phyloP scores from a whole-genome alignment of 495 filamentous ascomycete genomes.

The Oidiodendron maius region DNA sequence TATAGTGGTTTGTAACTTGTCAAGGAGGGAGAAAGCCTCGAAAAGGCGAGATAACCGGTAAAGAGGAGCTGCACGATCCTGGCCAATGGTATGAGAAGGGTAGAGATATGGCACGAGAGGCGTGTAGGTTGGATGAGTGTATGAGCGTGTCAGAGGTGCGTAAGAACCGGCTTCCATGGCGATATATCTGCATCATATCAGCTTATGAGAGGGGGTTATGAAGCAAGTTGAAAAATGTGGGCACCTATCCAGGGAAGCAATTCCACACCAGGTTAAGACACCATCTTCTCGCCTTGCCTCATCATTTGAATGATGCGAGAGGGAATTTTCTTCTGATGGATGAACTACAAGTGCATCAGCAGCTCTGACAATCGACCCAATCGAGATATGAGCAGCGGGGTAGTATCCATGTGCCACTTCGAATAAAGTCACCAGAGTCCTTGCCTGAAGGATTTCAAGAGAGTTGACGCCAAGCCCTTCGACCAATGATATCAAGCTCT shows the following conservation, averaged over 20 bases:
- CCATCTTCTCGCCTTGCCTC: conserved; percentile 4
- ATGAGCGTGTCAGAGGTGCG: conserved; percentile 6
- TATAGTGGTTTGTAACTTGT: conserved; percentile 11
- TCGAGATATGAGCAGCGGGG: conserved; percentile 12
- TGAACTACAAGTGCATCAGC: conserved; percentile 11
- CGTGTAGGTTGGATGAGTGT: conserved; percentile 5
- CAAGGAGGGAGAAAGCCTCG: conserved; percentile 11
- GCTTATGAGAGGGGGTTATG: conserved; percentile 3
- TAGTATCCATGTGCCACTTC: conserved; percentile 14
- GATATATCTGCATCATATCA: conserved; percentile 10
- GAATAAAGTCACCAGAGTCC: conserved; percentile 14
- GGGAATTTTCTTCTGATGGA: not conserved
- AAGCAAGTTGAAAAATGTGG: not conserved
- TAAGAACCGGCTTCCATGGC: conserved; percentile 9
- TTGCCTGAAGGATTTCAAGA: conserved; percentile 9
- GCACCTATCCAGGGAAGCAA: conserved; percentile 8
- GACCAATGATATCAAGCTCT: not conserved
- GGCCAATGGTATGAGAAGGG: conserved; percentile 1
- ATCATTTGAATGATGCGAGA: conserved; percentile 6
- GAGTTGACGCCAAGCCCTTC: conserved; percentile 14
- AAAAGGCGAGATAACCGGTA: conserved; percentile 7
- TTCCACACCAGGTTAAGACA: conserved; percentile 9
- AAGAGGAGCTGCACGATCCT: conserved; percentile 5
- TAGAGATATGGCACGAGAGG: conserved; percentile 9
- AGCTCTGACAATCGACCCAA: conserved; percentile 14